Evolutionary conservation across 2,329 filamentous ascomycete species (phyloP).

Genomic region (Uncinocarpus reesii): DNA sequence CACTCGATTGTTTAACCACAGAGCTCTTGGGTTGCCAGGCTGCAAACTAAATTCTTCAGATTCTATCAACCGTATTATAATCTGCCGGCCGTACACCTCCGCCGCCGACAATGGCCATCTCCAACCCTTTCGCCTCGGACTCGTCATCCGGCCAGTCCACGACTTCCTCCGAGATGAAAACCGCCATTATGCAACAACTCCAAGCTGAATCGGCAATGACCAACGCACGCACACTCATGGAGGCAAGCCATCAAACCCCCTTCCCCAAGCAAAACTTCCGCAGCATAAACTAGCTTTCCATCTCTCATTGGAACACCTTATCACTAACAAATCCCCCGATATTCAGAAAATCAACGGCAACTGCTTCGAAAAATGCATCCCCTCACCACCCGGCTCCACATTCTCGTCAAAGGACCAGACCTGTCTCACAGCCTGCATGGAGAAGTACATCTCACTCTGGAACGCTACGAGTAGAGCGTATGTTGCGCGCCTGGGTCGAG

Average conservation of each 20-base stretch:
- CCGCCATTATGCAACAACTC: constrained; percentile 53
- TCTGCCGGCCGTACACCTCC: neutral
- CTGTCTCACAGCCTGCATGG: constrained; percentile 68
- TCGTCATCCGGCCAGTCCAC: constrained; percentile 22
- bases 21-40: too few species aligned
- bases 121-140: constrained; percentile 29
- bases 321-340: neutral
- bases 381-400: constrained; percentile 53
- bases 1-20: too few species aligned
- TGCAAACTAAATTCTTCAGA: too few species aligned
- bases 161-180: constrained; percentile 34
- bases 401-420: constrained; percentile 58
- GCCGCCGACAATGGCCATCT: constrained; percentile 29
- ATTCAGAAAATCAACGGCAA: constrained; percentile 73
- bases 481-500: constrained; percentile 47
- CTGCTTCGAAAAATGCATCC: constrained; percentile 69
- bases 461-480: constrained; percentile 62
- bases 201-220: constrained; percentile 54
- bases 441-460: constrained; percentile 76
- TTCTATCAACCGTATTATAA: neutral
- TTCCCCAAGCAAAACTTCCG: constrained; percentile 23
- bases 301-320: neutral
- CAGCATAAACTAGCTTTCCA: neutral
- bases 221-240: constrained; percentile 61
- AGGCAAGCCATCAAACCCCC: constrained; percentile 32